Evolutionary conservation across 306 rosid species (phyloP).

Genomic region (Medicago arabica): DNA sequence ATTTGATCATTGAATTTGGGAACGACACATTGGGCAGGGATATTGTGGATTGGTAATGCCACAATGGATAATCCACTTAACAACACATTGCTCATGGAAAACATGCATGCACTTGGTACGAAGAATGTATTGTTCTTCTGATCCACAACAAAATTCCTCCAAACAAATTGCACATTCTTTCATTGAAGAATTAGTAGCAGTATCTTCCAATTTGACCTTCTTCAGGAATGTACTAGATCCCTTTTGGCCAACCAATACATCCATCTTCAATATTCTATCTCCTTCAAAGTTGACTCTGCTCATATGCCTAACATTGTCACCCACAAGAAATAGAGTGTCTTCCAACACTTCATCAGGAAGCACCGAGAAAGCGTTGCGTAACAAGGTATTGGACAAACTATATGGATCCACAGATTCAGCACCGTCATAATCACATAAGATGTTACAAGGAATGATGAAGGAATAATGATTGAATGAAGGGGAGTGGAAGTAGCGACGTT

Average conservation of each 20-base stretch:
- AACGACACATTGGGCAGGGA: not conserved
- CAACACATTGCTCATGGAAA: not conserved
- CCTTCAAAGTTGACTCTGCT: not conserved
- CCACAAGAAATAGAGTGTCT: not conserved
- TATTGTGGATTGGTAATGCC: not conserved
- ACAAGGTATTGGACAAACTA: not conserved
- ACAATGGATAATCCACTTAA: not conserved
- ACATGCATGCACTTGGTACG: slow-evolving; percentile 6
- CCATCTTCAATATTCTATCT: not conserved
- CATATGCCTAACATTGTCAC: not conserved
- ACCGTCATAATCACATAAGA: not conserved
- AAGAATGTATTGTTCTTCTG: not conserved
- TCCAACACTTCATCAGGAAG: not conserved
- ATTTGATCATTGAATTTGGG: not conserved
- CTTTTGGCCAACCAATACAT: not conserved
- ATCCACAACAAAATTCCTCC: slow-evolving; percentile 6
- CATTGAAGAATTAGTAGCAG: not conserved
- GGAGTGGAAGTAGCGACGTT: not conserved
- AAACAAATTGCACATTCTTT: slow-evolving; percentile 23
- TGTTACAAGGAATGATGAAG: not conserved
- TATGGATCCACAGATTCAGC: not conserved
- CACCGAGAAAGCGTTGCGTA: not conserved
- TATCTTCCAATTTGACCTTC: not conserved
- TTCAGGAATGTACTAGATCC: not conserved
- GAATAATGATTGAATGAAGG: not conserved